Evolutionary conservation across 768 basidiomycete species (phyloP).

Genomic region (Suillus fuscotomentosus): DNA sequence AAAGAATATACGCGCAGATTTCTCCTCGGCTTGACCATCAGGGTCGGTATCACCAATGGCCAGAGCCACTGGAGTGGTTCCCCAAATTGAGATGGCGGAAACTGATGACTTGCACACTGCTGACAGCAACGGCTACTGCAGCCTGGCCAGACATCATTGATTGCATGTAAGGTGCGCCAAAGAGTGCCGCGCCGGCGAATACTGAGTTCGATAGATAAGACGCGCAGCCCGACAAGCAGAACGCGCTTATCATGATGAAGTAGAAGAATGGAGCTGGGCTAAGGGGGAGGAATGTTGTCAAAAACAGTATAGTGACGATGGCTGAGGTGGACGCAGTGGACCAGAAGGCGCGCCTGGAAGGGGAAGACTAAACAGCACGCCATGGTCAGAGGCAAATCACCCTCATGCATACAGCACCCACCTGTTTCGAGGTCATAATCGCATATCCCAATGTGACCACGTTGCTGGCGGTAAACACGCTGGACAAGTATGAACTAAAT

Average conservation of each 20-base stretch:
- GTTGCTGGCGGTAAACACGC: constrained; percentile 61
- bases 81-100: constrained; percentile 56
- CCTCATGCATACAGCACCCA: constrained; percentile 29
- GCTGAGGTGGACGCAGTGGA: constrained; percentile 51
- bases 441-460: constrained; percentile 74
- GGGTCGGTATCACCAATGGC: constrained; percentile 14
- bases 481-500: constrained; percentile 67
- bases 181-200: constrained; percentile 78
- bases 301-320: constrained; percentile 55
- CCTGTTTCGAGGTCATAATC: constrained; percentile 66
- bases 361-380: constrained; percentile 46
- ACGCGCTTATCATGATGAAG: constrained; percentile 62
- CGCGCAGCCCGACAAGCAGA: constrained; percentile 57
- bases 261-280: constrained; percentile 58
- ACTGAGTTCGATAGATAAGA: constrained; percentile 78
- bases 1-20: constrained; percentile 76
- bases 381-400: not conserved
- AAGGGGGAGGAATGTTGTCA: constrained; percentile 62
- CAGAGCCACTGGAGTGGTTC: constrained; percentile 31
- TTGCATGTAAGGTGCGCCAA: constrained; percentile 73
- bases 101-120: constrained; percentile 70
- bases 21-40: constrained; percentile 55
- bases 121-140: constrained; percentile 80
- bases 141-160: constrained; percentile 83
- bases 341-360: constrained; percentile 54